Conservation (phyloP, 1,284 basidiomycete species). For the Anthracocystis panici-leucophaei region DNA sequence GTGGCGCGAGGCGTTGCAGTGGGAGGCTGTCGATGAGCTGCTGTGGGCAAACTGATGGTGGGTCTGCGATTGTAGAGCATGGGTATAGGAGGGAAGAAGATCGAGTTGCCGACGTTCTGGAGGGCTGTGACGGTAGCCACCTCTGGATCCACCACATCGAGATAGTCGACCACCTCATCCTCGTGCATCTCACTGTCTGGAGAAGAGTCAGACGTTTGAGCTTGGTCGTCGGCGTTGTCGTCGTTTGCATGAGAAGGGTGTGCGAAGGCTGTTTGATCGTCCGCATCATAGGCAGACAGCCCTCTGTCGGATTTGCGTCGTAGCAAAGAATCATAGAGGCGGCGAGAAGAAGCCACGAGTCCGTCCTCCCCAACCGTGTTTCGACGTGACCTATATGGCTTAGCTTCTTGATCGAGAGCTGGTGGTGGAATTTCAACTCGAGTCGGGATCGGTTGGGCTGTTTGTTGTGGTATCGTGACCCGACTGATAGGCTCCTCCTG, state of each 20-base stretch:
- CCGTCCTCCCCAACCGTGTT: conserved; percentile 25
- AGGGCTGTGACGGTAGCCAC: conserved; percentile 79
- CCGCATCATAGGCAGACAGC: neutral
- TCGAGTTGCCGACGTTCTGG: conserved; percentile 82
- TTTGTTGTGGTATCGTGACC: neutral
- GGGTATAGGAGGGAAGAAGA: conserved; percentile 78
- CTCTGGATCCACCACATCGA: conserved; percentile 83
- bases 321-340: conserved; percentile 29
- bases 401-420: neutral
- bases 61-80: conserved; percentile 79
- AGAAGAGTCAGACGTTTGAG: conserved; percentile 7
- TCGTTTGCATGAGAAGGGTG: neutral
- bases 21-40: conserved; percentile 7
- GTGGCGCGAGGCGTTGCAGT: conserved; percentile 10
- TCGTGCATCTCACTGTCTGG: conserved; percentile 47
- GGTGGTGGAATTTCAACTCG: neutral
- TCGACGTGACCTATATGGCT: conserved; percentile 14
- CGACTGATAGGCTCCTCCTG: conserved; percentile 33
- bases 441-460: neutral
- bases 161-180: conserved; percentile 60
- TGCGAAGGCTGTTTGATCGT: conserved; percentile 12
- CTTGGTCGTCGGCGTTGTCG: conserved; percentile 11
- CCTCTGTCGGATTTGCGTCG: conserved; percentile 26
- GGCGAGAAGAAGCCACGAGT: conserved; percentile 32
- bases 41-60: conserved; percentile 73